Percentiles rank a stretch among this genome's conserved stretches.
Evolutionary conservation across 2,329 filamentous ascomycete genomes (phyloP).

Genomic region (Penicillium brasilianum): DNA sequence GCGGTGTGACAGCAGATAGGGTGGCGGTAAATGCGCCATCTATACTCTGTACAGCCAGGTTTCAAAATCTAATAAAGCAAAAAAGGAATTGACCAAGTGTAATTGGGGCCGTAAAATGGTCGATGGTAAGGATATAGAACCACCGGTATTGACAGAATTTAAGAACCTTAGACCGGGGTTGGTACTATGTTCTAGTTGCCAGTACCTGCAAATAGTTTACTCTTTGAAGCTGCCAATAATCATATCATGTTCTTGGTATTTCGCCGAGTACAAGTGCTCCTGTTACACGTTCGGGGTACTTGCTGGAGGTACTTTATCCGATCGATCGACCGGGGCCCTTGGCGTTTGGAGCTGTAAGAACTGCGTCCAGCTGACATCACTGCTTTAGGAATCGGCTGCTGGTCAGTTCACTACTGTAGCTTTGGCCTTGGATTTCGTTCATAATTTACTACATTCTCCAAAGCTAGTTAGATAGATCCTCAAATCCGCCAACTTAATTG

Average conservation of each 20-base stretch:
- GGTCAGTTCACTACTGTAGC: too few relatives aligned
- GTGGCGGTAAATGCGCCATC: constrained; percentile 2
- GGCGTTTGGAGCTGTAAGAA: constrained; percentile 4
- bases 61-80: background rate
- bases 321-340: background rate
- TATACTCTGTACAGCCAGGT: background rate
- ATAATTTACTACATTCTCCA: background rate
- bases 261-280: background rate
- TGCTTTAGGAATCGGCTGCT: background rate
- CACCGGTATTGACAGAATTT: too few relatives aligned
- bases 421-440: background rate
- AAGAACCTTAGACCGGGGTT: too few relatives aligned
- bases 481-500: constrained; percentile 8
- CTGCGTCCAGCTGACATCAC: constrained; percentile 16
- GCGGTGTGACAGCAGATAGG: background rate
- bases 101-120: background rate
- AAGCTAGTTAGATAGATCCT: background rate
- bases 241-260: background rate
- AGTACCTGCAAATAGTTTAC: background rate
- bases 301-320: background rate
- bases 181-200: background rate
- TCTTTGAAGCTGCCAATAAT: too few relatives aligned
- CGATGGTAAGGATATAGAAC: background rate
- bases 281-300: too few relatives aligned
- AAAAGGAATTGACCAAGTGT: background rate